Conservation (phyloP, 176 grass and related monocot species). For the Tillandsia fasciculata region DNA sequence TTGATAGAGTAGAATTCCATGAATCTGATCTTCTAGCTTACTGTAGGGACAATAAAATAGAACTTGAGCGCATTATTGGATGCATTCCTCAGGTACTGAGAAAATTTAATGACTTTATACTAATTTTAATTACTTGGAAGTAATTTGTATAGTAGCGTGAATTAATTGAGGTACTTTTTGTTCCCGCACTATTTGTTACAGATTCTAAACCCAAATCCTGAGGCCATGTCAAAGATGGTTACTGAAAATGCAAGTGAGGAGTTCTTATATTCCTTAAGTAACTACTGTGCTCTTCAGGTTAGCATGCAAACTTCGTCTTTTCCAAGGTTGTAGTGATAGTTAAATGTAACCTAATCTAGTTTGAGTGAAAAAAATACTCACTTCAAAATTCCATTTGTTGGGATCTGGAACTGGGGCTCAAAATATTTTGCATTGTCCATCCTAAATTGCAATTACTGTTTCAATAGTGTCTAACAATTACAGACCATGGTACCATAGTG, state of each 20-base stretch:
- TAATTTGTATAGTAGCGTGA: constrained; percentile 6
- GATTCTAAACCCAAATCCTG: constrained; percentile 99
- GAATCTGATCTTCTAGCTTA: constrained; percentile 97
- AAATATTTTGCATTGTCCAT: not conserved
- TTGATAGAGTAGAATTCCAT: constrained; percentile 93
- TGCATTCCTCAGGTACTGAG: constrained; percentile 94
- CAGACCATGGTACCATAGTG: too few species aligned
- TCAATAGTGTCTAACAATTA: not conserved
- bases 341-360: not conserved
- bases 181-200: constrained; percentile 24
- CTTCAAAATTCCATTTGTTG: not conserved
- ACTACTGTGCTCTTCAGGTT: constrained; percentile 99
- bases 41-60: constrained; percentile 83
- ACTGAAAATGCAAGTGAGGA: constrained; percentile 95
- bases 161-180: not conserved
- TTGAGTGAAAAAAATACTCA: not conserved
- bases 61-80: constrained; percentile 92
- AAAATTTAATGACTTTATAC: constrained; percentile 1
- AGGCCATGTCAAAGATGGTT: constrained; percentile 96
- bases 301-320: constrained; percentile 16
- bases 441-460: not conserved
- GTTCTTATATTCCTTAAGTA: constrained; percentile 89
- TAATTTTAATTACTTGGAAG: constrained; percentile 16
- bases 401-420: not conserved
- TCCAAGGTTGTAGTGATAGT: not conserved